A percentile compares a stretch with the other conserved stretches of the same genome.
Conservation (phyloP, 495 filamentous ascomycete species). For the Jackrogersella multiformis region DNA sequence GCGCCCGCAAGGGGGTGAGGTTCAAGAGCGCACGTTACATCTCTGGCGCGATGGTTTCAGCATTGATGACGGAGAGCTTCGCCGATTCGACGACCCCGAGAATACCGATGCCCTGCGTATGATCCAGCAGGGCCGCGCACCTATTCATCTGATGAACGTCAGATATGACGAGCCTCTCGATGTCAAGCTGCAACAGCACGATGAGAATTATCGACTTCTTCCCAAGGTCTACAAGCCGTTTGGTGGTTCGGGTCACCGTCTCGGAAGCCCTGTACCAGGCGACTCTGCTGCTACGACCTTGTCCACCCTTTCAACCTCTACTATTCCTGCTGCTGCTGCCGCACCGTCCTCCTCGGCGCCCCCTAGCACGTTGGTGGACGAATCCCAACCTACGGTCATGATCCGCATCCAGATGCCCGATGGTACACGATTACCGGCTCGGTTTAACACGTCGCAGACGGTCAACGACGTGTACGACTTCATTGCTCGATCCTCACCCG, state of each 20-base stretch:
- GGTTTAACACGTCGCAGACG: constrained; percentile 93
- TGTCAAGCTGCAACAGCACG: constrained; percentile 86
- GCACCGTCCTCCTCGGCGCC: constrained; percentile 48
- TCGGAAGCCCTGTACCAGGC: constrained; percentile 92
- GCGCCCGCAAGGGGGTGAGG: constrained; percentile 51
- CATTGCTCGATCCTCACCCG: constrained; percentile 72
- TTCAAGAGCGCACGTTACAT: constrained; percentile 73
- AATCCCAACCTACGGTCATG: constrained; percentile 77
- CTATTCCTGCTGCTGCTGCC: constrained; percentile 60
- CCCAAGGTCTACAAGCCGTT: constrained; percentile 93
- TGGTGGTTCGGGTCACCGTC: constrained; percentile 78
- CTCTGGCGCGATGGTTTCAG: constrained; percentile 96
- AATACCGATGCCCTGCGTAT: constrained; percentile 82
- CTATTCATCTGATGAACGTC: constrained; percentile 89
- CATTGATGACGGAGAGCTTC: constrained; percentile 92
- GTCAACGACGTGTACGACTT: constrained; percentile 92
- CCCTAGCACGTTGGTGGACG: constrained; percentile 69
- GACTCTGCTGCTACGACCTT: constrained; percentile 49
- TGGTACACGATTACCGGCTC: constrained; percentile 82
- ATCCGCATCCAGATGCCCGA: constrained; percentile 91
- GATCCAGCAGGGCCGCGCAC: constrained; percentile 88
- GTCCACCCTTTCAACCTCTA: constrained; percentile 45
- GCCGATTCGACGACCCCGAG: constrained; percentile 85
- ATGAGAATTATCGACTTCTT: constrained; percentile 81
- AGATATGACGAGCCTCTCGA: constrained; percentile 85